Conservation (phyloP, 257 asterid genomes). For the Penstemon newberryi region DNA sequence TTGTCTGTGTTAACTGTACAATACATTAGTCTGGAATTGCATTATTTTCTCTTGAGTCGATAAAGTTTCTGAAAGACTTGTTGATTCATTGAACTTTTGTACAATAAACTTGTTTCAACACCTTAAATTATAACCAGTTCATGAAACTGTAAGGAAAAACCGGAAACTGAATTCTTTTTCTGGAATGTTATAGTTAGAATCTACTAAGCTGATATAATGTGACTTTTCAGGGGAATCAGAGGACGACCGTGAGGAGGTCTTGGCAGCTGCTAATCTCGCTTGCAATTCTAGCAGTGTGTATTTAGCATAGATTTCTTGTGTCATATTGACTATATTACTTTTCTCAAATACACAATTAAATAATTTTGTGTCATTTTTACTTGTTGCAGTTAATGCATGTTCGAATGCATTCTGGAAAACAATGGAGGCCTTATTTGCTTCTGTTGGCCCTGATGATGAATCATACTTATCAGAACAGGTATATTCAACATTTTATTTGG, state of each 20-base stretch:
- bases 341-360: slow-evolving; percentile 12
- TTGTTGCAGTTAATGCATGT: slow-evolving; percentile 66
- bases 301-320: slow-evolving; percentile 11
- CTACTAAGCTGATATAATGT: slow-evolving; percentile 13
- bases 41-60: background rate
- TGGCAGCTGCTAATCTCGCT: slow-evolving; percentile 71
- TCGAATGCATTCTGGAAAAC: slow-evolving; percentile 82
- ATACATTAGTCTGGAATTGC: background rate
- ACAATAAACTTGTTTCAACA: slow-evolving; percentile 1
- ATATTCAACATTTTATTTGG: slow-evolving; percentile 16
- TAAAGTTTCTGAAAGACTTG: slow-evolving; percentile 1
- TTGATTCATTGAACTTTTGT: slow-evolving; percentile 9
- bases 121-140: background rate
- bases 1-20: background rate
- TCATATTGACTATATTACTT: slow-evolving; percentile 1
- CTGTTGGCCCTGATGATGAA: slow-evolving; percentile 63
- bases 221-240: slow-evolving; percentile 78
- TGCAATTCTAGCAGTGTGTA: slow-evolving; percentile 62
- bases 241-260: slow-evolving; percentile 85
- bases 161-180: background rate
- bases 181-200: slow-evolving; percentile 10
- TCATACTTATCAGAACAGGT: slow-evolving; percentile 72
- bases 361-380: slow-evolving; percentile 25
- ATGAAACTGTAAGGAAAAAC: slow-evolving; percentile 8
- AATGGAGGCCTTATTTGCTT: slow-evolving; percentile 64